These are phyloP conservation scores for Pisolithus albus DNA, from an alignment of 768 basidiomycete genomes.

Conservation along the genomic window DNA sequence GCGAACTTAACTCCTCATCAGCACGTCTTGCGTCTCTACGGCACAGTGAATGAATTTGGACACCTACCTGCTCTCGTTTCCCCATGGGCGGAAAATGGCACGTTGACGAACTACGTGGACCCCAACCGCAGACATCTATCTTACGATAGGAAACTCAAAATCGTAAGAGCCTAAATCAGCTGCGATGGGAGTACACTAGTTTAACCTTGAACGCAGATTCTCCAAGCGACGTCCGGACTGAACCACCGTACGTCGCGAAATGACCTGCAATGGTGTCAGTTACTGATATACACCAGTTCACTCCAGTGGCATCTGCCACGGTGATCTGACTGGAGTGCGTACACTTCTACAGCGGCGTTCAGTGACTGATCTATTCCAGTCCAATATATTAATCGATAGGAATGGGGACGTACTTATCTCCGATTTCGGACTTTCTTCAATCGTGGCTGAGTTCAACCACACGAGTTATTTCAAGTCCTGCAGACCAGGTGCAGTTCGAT, in stretches of 20 bases:
- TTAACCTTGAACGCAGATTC: not conserved
- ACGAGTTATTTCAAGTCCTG: conserved; percentile 13
- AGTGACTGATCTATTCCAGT: not conserved
- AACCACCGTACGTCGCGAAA: conserved; percentile 28
- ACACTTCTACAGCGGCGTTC: not conserved
- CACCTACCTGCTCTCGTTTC: conserved; percentile 16
- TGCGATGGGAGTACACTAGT: not conserved
- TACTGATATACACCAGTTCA: conserved; percentile 2
- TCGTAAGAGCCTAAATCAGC: not conserved
- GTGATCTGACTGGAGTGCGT: conserved; percentile 6
- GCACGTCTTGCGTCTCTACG: conserved; percentile 15
- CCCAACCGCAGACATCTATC: not conserved
- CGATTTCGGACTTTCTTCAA: conserved; percentile 39
- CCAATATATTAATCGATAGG: conserved; percentile 5
- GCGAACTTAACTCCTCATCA: conserved; percentile 5
- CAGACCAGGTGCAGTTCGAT: conserved; percentile 7
- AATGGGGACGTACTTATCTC: conserved; percentile 7
- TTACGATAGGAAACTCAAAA: not conserved
- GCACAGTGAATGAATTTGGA: conserved; percentile 16
- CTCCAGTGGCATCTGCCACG: conserved; percentile 1
- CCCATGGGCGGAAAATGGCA: conserved; percentile 23
- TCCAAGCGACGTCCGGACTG: conserved; percentile 34
- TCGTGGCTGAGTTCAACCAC: conserved; percentile 30
- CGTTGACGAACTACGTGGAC: conserved; percentile 14
- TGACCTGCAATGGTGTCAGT: not conserved